Base-by-base conservation (phyloP, 163 green algal species). In the Prototheca wickerhamii region DNA sequence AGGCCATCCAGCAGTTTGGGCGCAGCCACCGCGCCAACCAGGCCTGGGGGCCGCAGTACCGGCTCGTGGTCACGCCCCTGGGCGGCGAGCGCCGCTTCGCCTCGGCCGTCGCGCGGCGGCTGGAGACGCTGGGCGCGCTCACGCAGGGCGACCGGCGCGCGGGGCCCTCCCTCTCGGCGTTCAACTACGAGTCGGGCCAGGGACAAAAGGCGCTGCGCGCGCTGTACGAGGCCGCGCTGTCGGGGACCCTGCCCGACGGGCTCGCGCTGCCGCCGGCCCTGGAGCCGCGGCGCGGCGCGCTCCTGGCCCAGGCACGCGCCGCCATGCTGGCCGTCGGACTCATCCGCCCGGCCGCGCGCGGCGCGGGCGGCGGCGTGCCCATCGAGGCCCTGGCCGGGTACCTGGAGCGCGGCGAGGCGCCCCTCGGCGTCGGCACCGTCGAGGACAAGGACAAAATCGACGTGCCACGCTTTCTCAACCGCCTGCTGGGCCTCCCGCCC, bases 1-100 rank as follows among this genome's bases (percentile, higher is more conserved):
- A 95, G 69, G 89, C 88, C 53, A 93, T 98, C 37, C 91, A 98
- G 80, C 89, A 96, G 80, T 82, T 98, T 17, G 91, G 91, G 2
- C 76, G 91, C 40, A 85, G 76, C 31, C 91, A 98, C 74, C 75
- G 91, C 43, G 89, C 84, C 65, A 96, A 96, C 95, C 76, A 72
- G 67, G 65, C 54, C 21, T 61, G 37, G 32, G 63, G 54, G 50
- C 62, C 53, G 31, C 76, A 92, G 20, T 93, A 92, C 77, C 87
- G 84, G 77, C 82, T 96, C 52, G 63, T 92, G 26, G 78, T 79
- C 56, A 92, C 84, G 1, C 64, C 72, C 31, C 62, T 94, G 54
- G 89, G 67, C 26, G 91, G 91, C 12, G 91, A 97, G 79, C 75
- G 78, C 64, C 83, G 90, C 29, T 97, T 97, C 78, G 85, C 82